Base-by-base conservation (phyloP, 371 early-diverging fungal species). In the Mortierella sp. region DNA sequence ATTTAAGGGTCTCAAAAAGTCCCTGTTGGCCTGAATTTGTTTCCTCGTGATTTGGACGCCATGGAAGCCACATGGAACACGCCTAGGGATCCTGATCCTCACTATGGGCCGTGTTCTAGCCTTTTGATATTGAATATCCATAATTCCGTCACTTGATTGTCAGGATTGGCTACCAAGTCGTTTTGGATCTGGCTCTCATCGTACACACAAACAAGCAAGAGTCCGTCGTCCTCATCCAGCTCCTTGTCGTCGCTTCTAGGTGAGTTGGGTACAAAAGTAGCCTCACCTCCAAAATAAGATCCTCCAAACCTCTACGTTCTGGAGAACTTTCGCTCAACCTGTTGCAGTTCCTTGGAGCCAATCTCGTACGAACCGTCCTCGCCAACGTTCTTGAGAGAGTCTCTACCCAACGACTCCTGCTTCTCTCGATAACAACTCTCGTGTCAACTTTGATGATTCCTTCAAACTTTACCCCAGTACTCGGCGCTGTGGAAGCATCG, bases 61-160 rank as follows among this genome's bases (percentile, higher is more conserved):
- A 28, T 80, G 80, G 69, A 75, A 80, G 5, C 80, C 80, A 59
- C 75, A 80, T 6, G 80, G 80, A 1, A 80, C 69, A 6, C 75
- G 81, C 30, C 75, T 60, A 5, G 81, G 81, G 62, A 80, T 80
- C 63, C 49, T 64, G 64, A 75, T 71, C 30, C 68, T 80, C 28
- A 72, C 75, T 12, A 72, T 59, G 18, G 75, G 80, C 0, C 55
- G 22, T 55, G 0, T 5, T 75, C 69, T 18, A 66, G 66, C 0
- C 63, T 75, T 43, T 80, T 64, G 32, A 75, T 75, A 54, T 75
- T 70, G 73, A 72, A 80, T 62, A 80, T 75, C 75, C 81, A 75
- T 24, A 80, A 54, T 60, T 80, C 80, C 3, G 80, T 75, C 20
- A 75, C 66, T 49, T 75, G 80, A 16, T 28, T 58, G 35, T 64